Percentiles rank a stretch among this genome's conserved stretches.
Conservation (phyloP, 805 yeast genomes). For the Yarrowia keelungensis region DNA sequence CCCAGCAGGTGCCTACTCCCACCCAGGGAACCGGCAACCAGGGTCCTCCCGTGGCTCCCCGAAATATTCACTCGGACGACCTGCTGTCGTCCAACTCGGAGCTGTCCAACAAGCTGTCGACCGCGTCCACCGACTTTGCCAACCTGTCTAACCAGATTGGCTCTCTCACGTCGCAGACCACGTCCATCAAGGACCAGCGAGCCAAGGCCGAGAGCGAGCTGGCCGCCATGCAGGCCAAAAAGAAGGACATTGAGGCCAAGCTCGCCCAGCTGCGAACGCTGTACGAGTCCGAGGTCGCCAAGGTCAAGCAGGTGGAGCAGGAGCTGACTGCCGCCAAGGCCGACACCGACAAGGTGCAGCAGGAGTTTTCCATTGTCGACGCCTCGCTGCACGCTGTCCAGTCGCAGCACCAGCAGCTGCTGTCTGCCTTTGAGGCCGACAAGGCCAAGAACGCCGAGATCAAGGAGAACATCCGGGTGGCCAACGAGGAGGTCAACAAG, state of each 20-base stretch:
- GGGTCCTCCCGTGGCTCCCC: slow-evolving; percentile 43
- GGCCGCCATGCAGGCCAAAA: slow-evolving; percentile 67
- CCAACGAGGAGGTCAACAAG: slow-evolving; percentile 71
- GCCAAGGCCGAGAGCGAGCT: slow-evolving; percentile 79
- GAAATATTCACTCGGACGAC: slow-evolving; percentile 49
- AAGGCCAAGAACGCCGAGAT: slow-evolving; percentile 69
- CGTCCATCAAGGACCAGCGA: slow-evolving; percentile 71
- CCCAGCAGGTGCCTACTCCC: slow-evolving; percentile 43
- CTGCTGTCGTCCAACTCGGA: slow-evolving; percentile 60
- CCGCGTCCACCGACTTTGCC: slow-evolving; percentile 85
- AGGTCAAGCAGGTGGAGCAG: slow-evolving; percentile 74
- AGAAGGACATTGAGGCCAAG: slow-evolving; percentile 75
- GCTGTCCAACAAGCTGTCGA: slow-evolving; percentile 70
- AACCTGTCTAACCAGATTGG: slow-evolving; percentile 84
- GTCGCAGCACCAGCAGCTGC: slow-evolving; percentile 65
- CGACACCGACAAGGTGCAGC: slow-evolving; percentile 72
- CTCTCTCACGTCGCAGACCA: slow-evolving; percentile 77
- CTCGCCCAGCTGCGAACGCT: slow-evolving; percentile 68
- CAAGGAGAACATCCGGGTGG: slow-evolving; percentile 69
- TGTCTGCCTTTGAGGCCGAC: slow-evolving; percentile 66
- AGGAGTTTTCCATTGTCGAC: slow-evolving; percentile 77
- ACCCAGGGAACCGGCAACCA: slow-evolving; percentile 41
- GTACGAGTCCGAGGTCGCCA: slow-evolving; percentile 79
- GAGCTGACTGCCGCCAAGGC: slow-evolving; percentile 63
- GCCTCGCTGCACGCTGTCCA: slow-evolving; percentile 78